Conservation (phyloP, 1,284 basidiomycete species). For the Porodaedalea pini region DNA sequence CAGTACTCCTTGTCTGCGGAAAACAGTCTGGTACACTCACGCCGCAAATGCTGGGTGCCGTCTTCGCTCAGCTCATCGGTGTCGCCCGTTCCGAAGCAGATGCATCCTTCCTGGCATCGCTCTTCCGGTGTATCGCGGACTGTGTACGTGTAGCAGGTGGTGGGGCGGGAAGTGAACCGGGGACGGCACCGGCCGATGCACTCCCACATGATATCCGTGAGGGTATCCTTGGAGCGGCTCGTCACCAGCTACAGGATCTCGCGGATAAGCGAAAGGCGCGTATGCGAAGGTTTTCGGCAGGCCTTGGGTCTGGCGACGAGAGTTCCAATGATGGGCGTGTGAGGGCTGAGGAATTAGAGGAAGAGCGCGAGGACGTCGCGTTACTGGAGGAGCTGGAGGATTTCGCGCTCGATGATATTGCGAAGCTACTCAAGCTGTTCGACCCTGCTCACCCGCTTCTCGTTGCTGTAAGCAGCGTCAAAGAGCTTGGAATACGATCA, state of each 20-base stretch:
- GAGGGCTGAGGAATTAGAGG: slow-evolving; percentile 33
- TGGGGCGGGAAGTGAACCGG: not conserved
- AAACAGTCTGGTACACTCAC: slow-evolving; percentile 67
- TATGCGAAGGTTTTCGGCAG: slow-evolving; percentile 23
- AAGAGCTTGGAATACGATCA: slow-evolving; percentile 56
- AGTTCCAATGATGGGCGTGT: slow-evolving; percentile 29
- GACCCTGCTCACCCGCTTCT: slow-evolving; percentile 58
- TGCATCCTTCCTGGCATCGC: slow-evolving; percentile 67
- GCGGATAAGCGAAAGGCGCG: slow-evolving; percentile 64
- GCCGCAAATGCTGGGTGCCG: slow-evolving; percentile 65
- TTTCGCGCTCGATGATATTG: slow-evolving; percentile 72
- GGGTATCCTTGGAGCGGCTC: slow-evolving; percentile 61
- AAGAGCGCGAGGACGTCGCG: slow-evolving; percentile 65
- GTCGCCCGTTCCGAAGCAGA: slow-evolving; percentile 68
- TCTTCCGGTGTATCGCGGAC: slow-evolving; percentile 75
- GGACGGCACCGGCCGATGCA: slow-evolving; percentile 25
- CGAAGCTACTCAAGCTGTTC: slow-evolving; percentile 50
- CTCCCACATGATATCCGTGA: slow-evolving; percentile 51
- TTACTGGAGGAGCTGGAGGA: slow-evolving; percentile 73
- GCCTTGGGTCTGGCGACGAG: not conserved
- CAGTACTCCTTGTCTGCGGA: slow-evolving; percentile 68
- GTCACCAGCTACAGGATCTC: slow-evolving; percentile 60
- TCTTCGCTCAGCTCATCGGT: slow-evolving; percentile 64
- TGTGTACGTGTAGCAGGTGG: slow-evolving; percentile 62
- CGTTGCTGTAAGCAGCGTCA: slow-evolving; percentile 65